Base-by-base conservation (phyloP, 2,329 filamentous ascomycete species). In the Fusarium aywerte region DNA sequence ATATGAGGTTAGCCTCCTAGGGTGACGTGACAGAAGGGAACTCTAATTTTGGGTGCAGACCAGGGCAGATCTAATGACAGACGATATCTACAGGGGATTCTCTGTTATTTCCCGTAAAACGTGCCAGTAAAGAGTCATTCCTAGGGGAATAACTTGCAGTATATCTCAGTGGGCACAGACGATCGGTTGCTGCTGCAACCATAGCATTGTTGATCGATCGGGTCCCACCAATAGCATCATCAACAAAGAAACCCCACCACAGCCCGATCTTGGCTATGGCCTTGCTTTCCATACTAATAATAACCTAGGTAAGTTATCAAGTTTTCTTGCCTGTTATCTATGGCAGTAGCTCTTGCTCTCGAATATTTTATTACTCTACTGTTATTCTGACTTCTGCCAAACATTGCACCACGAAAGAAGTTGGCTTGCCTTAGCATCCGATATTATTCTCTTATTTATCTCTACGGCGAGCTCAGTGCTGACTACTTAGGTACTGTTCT, bases 401-500 rank as follows among this genome's bases (percentile, higher is more conserved):
- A 43, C 25, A 18, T 20, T 13, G 8, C 25, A 29, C 25, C 51
- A 54, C 35, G n/a, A 43, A 38, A 36, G 10, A 35, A 48, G 21
- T 23, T 40, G 45, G 18, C 23, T 45, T 56, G 42, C 33, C 40
- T 20, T 15, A 53, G n/a, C 53, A 59, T 39, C 56, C 54, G 33
- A 29, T 49, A 63, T 62, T 50, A 45, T 54, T 56, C 59, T 53
- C 44, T 52, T 51, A 38, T 54, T 39, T 31, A 10, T 48, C 21
- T 43, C 27, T 18, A 44, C 47, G 35, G 33, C 31, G 40, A 49
- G 40, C 43, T 61, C 61, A 50, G 53, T 44, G 27, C 50, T 49
- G 43, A 48, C 38, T 10, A 27, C 27, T 27, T n/a, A n/a, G n/a
- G 27, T 52, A 57, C 56, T 61, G 54, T 67, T 61, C 60, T 69